A percentile compares a stretch with the other conserved stretches of the same genome.
Conservation (phyloP, 73 alveolate genomes). For the Tetrahymena malaccensis region DNA sequence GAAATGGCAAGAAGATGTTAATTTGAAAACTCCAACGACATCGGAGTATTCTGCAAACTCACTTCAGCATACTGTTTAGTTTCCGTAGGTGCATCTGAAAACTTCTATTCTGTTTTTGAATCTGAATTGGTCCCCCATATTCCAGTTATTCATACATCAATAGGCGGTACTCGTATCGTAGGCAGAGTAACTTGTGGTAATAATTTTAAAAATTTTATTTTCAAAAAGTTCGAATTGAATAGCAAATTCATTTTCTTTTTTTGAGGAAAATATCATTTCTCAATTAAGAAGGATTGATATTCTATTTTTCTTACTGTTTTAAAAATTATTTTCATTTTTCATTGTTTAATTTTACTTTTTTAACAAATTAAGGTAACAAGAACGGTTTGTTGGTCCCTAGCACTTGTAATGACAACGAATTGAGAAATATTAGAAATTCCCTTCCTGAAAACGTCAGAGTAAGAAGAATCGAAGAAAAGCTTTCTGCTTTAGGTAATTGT, state of each 20-base stretch:
- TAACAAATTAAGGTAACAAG: conserved; percentile 65
- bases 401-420: conserved; percentile 93
- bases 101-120: conserved; percentile 81
- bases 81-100: conserved; percentile 93
- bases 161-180: conserved; percentile 93
- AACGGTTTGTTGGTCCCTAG: conserved; percentile 95
- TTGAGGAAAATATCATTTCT: neutral
- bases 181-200: conserved; percentile 80
- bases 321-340: neutral
- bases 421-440: conserved; percentile 78
- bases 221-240: neutral
- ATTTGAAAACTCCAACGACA: conserved; percentile 91
- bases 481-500: conserved; percentile 93
- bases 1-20: conserved; percentile 82
- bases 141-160: conserved; percentile 95
- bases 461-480: conserved; percentile 95
- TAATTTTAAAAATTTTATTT: neutral
- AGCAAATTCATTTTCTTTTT: neutral
- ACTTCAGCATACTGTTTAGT: conserved; percentile 91
- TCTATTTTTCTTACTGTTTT: neutral
- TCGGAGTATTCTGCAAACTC: conserved; percentile 93
- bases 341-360: neutral
- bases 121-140: conserved; percentile 91
- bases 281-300: neutral
- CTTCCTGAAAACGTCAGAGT: conserved; percentile 90